Evolutionary conservation across 805 yeast species (phyloP), one percentile per base, ranked within the genome.

Genomic region (Candida germanica): DNA sequence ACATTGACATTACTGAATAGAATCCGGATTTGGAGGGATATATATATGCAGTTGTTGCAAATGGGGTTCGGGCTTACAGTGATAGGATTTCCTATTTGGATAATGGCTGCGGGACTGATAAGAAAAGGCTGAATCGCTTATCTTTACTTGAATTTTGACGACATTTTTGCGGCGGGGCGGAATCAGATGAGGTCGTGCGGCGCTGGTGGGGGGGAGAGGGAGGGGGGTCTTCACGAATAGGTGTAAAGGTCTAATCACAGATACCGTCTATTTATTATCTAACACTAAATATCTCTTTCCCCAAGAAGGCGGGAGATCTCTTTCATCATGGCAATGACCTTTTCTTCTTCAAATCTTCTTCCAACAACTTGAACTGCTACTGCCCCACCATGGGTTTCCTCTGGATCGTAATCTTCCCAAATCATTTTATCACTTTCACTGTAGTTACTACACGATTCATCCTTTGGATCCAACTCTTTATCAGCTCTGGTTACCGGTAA

Each of bases 341-440:
- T 79, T 53, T 76, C 82, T 49, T 76, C 82, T 34, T 57, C 61
- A 48, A 73, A 75, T 50, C 80, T 64, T 59, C 75, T 71, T 23
- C 77, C 78, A 15, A 67, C 56, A 39, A 76, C 58, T 53, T 76
- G 82, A 45, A 75, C 63, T 22, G 67, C 68, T 43, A 76, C 71
- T 21, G 82, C 80, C 4, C 80, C 80, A 29, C 71, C 77, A 31
- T 55, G 55, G 40, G 70, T 68, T 37, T 64, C 54, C 36, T 66
- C 73, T 5, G 80, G 77, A 29, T 59, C 54, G 49, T 76, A 76
- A 44, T 63, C 66, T 29, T 59, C 61, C 40, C 65, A 67, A 48
- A 73, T 79, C 44, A 73, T 60, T 42, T 64, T 54, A 44, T 76
- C 82, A 43, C 71, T 51, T 5, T 53, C 60, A 33, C 66, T 63